These are phyloP conservation scores for Westerdykella ornata DNA, from an alignment of 2,329 filamentous ascomycete species.

Conservation along the genomic window DNA sequence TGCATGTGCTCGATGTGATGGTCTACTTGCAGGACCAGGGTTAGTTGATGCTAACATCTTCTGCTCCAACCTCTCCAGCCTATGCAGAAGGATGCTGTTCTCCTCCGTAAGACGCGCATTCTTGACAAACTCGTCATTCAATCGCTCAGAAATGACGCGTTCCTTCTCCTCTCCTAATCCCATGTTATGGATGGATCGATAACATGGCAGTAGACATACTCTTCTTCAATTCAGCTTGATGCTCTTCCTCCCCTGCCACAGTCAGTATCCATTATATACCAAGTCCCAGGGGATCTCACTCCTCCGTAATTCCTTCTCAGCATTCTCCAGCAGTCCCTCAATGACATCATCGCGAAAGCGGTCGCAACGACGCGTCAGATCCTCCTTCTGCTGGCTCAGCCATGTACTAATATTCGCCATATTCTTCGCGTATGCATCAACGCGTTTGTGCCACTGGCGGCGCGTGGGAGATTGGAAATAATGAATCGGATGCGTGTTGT, in stretches of 20 bases:
- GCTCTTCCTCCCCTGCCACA: constrained; percentile 19
- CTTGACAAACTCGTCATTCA: constrained; percentile 22
- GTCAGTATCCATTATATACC: constrained; percentile 1
- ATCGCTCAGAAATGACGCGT: constrained; percentile 19
- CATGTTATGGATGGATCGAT: neutral
- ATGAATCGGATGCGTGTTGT: neutral
- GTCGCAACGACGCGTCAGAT: constrained; percentile 18
- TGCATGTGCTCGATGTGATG: neutral
- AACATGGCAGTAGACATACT: constrained; percentile 13
- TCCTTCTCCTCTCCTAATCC: constrained; percentile 25
- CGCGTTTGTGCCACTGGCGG: neutral
- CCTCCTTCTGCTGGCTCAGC: constrained; percentile 23
- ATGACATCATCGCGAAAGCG: constrained; percentile 32
- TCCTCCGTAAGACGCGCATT: constrained; percentile 22
- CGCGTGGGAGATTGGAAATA: neutral
- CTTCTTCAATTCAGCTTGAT: constrained; percentile 19
- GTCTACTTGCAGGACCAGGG: no score
- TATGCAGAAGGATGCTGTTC: constrained; percentile 16
- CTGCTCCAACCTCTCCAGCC: constrained; percentile 10
- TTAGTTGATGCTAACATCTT: constrained; percentile 1
- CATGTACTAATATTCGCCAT: constrained; percentile 27
- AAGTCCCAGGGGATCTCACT: constrained; percentile 12
- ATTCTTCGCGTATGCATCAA: neutral
- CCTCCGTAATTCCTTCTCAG: constrained; percentile 30
- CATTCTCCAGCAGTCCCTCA: constrained; percentile 17